phyloP scores from a whole-genome alignment of 768 basidiomycete species.

The Collybia mongolica region DNA sequence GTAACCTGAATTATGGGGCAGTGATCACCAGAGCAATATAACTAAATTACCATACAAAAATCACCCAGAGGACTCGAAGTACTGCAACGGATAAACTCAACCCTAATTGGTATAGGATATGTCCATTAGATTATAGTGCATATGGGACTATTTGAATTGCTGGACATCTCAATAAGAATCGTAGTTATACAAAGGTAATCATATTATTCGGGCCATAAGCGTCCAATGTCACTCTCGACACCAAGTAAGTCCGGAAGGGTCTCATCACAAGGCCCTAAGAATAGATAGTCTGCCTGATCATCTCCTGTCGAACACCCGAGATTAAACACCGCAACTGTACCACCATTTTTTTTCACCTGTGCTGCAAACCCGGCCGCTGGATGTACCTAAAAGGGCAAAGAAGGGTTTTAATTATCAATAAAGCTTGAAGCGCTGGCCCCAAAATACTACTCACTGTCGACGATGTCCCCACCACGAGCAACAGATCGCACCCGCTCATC shows the following conservation, averaged over 20 bases:
- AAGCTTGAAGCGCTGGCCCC: no score
- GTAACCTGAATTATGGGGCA: no score
- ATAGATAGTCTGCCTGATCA: constrained; percentile 42
- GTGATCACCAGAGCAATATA: no score
- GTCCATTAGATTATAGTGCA: no score
- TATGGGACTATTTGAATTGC: no score
- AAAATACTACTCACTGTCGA: constrained; percentile 33
- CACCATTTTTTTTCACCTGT: constrained; percentile 30
- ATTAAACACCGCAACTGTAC: constrained; percentile 40
- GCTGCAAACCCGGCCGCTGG: constrained; percentile 33
- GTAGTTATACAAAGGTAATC: no score
- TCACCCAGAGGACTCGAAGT: no score
- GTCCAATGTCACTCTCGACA: constrained; percentile 10
- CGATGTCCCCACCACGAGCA: constrained; percentile 44
- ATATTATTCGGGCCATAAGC: constrained; percentile 5
- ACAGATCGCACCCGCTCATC: constrained; percentile 33
- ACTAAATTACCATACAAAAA: no score
- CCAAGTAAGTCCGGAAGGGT: constrained; percentile 39
- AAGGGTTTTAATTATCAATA: background rate
- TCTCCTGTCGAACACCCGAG: constrained; percentile 31
- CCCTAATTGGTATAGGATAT: no score
- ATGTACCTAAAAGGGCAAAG: constrained; percentile 23
- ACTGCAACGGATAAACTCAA: no score
- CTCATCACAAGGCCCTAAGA: constrained; percentile 46
- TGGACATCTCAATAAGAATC: no score